Conservation (phyloP, 352 stramenopile genomes). For the Globisporangium polare region DNA sequence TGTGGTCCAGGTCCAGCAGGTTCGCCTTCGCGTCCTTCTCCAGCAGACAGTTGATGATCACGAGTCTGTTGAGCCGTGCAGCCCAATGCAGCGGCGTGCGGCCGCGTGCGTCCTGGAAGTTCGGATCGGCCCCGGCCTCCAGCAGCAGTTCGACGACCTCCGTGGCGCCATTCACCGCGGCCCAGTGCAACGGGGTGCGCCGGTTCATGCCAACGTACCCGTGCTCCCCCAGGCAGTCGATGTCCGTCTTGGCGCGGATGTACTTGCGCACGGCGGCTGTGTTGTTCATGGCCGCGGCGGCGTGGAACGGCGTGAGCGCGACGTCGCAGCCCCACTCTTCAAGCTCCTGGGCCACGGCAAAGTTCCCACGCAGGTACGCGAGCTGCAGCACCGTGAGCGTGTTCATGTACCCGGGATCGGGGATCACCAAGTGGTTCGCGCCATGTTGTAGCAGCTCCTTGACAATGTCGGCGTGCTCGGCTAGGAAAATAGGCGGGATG, state of each 20-base stretch:
- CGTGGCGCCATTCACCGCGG: slow-evolving; percentile 53
- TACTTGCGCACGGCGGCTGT: slow-evolving; percentile 53
- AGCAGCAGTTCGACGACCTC: slow-evolving; percentile 66
- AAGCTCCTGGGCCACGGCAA: slow-evolving; percentile 66
- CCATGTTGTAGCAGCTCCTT: slow-evolving; percentile 57
- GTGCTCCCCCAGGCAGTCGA: slow-evolving; percentile 75
- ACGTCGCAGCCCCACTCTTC: slow-evolving; percentile 81
- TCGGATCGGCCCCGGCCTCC: slow-evolving; percentile 56
- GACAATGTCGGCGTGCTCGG: slow-evolving; percentile 62
- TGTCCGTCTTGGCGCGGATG: slow-evolving; percentile 47
- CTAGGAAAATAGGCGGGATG: slow-evolving; percentile 71
- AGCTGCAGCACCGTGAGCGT: slow-evolving; percentile 75
- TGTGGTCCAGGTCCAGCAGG: slow-evolving; percentile 48
- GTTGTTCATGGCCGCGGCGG: slow-evolving; percentile 57
- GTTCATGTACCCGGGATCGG: slow-evolving; percentile 78
- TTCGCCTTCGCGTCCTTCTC: slow-evolving; percentile 34
- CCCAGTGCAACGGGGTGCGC: slow-evolving; percentile 78
- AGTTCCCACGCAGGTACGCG: slow-evolving; percentile 75
- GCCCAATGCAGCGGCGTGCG: slow-evolving; percentile 79
- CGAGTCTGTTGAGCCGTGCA: slow-evolving; percentile 49
- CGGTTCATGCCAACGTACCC: slow-evolving; percentile 78
- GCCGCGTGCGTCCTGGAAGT: slow-evolving; percentile 72
- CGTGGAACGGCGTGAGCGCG: slow-evolving; percentile 74
- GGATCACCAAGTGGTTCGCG: slow-evolving; percentile 59
- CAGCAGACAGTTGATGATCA: slow-evolving; percentile 50